A percentile compares a stretch with the other conserved stretches of the same genome.
phyloP scores from a whole-genome alignment of 2,329 filamentous ascomycete genomes.

The Xylariaceae sp. region DNA sequence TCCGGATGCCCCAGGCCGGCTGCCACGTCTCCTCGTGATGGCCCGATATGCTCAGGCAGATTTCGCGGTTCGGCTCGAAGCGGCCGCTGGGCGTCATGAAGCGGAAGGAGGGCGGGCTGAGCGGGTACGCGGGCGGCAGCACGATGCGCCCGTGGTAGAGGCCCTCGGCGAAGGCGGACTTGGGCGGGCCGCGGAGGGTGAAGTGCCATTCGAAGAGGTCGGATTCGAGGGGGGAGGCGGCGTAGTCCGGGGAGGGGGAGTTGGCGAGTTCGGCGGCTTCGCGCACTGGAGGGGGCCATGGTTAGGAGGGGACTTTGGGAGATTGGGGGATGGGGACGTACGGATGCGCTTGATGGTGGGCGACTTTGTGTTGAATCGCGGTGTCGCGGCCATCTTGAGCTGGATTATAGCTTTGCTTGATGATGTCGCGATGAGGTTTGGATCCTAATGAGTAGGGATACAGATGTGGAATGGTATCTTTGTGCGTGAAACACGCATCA shows the following conservation, averaged over 20 bases:
- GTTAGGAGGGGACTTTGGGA: not conserved
- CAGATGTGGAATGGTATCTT: too few species aligned
- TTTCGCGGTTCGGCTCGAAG: slow-evolving; percentile 95
- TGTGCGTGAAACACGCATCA: too few species aligned
- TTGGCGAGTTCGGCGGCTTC: slow-evolving; percentile 83
- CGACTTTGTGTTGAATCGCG: slow-evolving; percentile 65
- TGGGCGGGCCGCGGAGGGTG: slow-evolving; percentile 83
- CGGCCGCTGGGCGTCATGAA: slow-evolving; percentile 88
- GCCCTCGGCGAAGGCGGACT: slow-evolving; percentile 71
- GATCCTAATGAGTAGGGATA: too few species aligned
- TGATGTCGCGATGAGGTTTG: too few species aligned
- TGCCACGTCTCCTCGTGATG: slow-evolving; percentile 99
- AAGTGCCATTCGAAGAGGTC: slow-evolving; percentile 99
- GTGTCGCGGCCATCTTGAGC: slow-evolving; percentile 38
- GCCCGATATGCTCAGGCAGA: slow-evolving; percentile 87
- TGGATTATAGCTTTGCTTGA: not conserved
- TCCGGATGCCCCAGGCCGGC: slow-evolving; percentile 93
- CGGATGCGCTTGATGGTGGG: slow-evolving; percentile 81
- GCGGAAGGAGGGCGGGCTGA: slow-evolving; percentile 90
- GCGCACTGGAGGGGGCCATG: slow-evolving; percentile 53
- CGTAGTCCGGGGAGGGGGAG: slow-evolving; percentile 77
- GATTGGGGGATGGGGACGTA: slow-evolving; percentile 38
- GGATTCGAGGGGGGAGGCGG: slow-evolving; percentile 75
- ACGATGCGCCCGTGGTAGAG: slow-evolving; percentile 95
- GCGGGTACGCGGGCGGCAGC: slow-evolving; percentile 81